These are phyloP conservation scores for Geosmithia putterillii DNA, from an alignment of 2,329 filamentous ascomycete genomes.

Conservation along the genomic window DNA sequence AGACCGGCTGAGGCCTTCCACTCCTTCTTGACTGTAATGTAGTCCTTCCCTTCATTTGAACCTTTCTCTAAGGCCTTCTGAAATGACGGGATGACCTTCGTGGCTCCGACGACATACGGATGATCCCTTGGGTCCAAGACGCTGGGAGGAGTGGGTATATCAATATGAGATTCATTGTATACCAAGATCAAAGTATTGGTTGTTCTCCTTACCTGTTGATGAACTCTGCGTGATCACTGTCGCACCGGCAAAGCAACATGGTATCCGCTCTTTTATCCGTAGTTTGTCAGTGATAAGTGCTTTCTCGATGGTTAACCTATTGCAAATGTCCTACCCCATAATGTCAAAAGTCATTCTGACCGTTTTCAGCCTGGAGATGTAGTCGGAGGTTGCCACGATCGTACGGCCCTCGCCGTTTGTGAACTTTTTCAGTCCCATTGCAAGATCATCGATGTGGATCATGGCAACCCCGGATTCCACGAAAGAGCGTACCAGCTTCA, in stretches of 20 bases:
- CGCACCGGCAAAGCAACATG: conserved; percentile 22
- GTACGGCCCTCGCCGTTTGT: conserved; percentile 25
- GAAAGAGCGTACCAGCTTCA: conserved; percentile 25
- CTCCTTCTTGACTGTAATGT: conserved; percentile 12
- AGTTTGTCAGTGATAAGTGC: no score
- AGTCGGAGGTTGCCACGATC: conserved; percentile 24
- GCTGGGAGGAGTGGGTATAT: no score
- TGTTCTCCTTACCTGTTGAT: no score
- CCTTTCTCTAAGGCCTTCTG: conserved; percentile 1
- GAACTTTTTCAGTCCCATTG: conserved; percentile 29
- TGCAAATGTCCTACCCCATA: no score
- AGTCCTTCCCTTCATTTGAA: conserved; percentile 11
- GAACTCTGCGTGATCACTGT: conserved; percentile 22
- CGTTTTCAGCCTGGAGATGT: conserved; percentile 18
- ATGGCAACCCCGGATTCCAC: conserved; percentile 27
- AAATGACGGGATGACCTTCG: conserved; percentile 10
- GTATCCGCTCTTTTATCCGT: conserved; percentile 24
- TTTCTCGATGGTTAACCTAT: no score
- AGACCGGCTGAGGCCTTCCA: conserved; percentile 18
- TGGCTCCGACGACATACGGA: conserved; percentile 23
- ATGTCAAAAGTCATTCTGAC: conserved; percentile 25
- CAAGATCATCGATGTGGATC: conserved; percentile 28
- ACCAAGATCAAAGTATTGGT: no score
- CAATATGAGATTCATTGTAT: no score
- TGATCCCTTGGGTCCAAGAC: conserved; percentile 22